Evolutionary conservation across 176 grass and related monocot species (phyloP).

Genomic region (Tillandsia fasciculata): DNA sequence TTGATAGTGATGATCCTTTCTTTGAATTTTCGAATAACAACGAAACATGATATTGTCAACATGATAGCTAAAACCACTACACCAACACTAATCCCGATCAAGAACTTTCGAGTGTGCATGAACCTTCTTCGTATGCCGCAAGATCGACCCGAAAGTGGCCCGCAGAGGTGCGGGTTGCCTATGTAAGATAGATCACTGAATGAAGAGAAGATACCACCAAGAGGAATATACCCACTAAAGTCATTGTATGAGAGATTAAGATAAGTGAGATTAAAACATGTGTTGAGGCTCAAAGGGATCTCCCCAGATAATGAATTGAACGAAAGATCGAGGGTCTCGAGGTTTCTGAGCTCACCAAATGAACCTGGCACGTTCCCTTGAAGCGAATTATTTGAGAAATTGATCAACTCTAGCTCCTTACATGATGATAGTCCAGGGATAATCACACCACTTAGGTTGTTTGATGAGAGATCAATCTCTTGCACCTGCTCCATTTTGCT

Average conservation of each 20-base stretch:
- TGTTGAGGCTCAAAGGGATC: slow-evolving; percentile 45
- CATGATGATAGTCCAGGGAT: slow-evolving; percentile 25
- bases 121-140: slow-evolving; percentile 18
- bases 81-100: slow-evolving; percentile 25
- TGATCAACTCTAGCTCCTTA: slow-evolving; percentile 28
- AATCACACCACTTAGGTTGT: slow-evolving; percentile 47
- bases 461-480: slow-evolving; percentile 59
- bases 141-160: slow-evolving; percentile 13
- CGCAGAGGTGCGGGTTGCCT: slow-evolving; percentile 54
- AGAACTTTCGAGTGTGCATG: slow-evolving; percentile 44
- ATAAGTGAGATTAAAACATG: slow-evolving; percentile 28
- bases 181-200: slow-evolving; percentile 55
- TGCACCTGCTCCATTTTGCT: slow-evolving; percentile 40
- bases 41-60: slow-evolving; percentile 32
- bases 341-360: slow-evolving; percentile 28
- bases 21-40: slow-evolving; percentile 36
- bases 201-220: slow-evolving; percentile 23
- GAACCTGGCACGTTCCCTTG: slow-evolving; percentile 21
- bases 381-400: slow-evolving; percentile 72
- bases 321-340: slow-evolving; percentile 55
- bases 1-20: slow-evolving; percentile 19
- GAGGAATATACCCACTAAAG: slow-evolving; percentile 50
- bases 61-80: slow-evolving; percentile 35
- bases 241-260: slow-evolving; percentile 82
- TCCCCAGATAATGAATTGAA: slow-evolving; percentile 52